Evolutionary conservation across 139 green algal species (phyloP), one percentile per base, ranked within the genome.

Genomic region (Coccomyxa sp.): DNA sequence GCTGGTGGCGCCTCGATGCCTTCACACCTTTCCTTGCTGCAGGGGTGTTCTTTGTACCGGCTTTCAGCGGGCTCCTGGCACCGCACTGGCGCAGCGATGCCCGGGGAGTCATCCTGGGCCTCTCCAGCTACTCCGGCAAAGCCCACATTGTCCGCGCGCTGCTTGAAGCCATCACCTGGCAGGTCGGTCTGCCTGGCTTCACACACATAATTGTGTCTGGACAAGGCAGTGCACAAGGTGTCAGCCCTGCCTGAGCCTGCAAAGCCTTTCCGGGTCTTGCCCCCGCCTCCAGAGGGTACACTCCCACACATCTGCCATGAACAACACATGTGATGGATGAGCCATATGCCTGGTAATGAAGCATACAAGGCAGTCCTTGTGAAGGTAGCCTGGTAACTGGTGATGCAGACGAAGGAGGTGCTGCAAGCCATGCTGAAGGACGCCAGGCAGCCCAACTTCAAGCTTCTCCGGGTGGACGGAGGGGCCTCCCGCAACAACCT

Each of bases 31-130:
- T n/a, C n/a, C n/a, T n/a, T n/a, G n/a, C n/a, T n/a, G n/a, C n/a
- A n/a, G n/a, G n/a, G n/a, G 93, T 99, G 39, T 97, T 95, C 83
- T 98, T 98, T 87, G 96, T 99, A 40, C 96, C 96, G 0, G 96
- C 96, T 0, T 98, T 99, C 81, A 86, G 79, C n/a, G 95, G 95
- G 1, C 86, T 99, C 75, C 88, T 99, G 84, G 96, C 96, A 24
- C 96, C 96, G 0, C 91, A 92, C 74, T 99, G 95, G 95, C 79
- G 89, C 37, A 79, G 87, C 70, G 93, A 97, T 70, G 95, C 95
- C 18, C 84, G 95, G 0, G 95, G 95, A 14, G 83, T 90, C 54
- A 85, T 97, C 68, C 68, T 97, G 54, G 95, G 95, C 5, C 75
- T 99, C 31, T 95, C 95, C 55, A 78, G 81, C 38, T 89, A 87